Base-by-base conservation (phyloP, 331 rosid genomes). In the Cydonia oblonga region DNA sequence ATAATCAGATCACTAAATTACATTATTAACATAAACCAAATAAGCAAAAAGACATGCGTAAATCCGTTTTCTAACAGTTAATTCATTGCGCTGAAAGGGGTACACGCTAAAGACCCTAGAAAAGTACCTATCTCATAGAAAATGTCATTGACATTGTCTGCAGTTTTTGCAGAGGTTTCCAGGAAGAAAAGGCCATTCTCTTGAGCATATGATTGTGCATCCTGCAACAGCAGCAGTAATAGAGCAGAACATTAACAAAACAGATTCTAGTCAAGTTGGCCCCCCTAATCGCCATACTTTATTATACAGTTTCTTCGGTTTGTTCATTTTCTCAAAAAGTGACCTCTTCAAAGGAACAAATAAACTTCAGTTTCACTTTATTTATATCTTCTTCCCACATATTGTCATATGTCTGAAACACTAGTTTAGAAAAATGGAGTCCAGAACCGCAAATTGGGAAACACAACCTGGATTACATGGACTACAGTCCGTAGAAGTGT, bases 161-260 rank as follows among this genome's bases (percentile, higher is more conserved):
- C 87, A 76, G 77, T 86, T 78, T 86, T 86, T 71, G 90, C 87
- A 78, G 90, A 86, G 68, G 90, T 86, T 83, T 86, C 90, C 68
- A 86, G 70, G 81, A 83, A 86, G 75, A 86, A 86, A 53, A 86
- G 86, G 54, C 86, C 84, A 70, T 83, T 83, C 81, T 86, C 87
- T 72, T 86, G 87, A 12, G 87, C 90, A 79, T 86, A 86, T 51
- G 84, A 59, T 80, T 86, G 86, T 13, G 90, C 90, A 9, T 86
- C 90, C 90, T 83, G 78, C 35, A 73, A 38, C 52, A 62, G 26
- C 46, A 67, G 54, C 61, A 76, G 57, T 6, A 22, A 38, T 38
- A 69, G 18, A 82, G 66, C 49, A 72, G 22, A 79, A 61, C 53
- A 68, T 38, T n/a, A n/a, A n/a, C n/a, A n/a, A n/a, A n/a, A n/a